Evolutionary conservation across 2,329 filamentous ascomycete species (phyloP).

Genomic region (Pyricularia sp.): DNA sequence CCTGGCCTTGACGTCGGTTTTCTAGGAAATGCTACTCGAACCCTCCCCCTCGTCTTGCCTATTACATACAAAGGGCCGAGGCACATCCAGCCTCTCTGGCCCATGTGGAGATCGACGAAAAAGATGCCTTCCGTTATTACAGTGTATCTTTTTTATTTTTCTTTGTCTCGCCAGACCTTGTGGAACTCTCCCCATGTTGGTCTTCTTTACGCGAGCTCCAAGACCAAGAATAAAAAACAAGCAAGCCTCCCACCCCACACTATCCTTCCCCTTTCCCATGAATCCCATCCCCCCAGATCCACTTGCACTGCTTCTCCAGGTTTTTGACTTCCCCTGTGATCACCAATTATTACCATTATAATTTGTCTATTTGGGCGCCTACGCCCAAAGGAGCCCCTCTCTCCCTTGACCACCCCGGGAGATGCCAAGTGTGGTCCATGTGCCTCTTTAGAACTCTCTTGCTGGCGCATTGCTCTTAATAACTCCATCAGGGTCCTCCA

Average conservation of each 20-base stretch:
- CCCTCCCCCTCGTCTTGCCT: not conserved
- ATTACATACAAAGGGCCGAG: not conserved
- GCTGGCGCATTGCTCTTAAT: not conserved
- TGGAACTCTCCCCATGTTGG: not conserved
- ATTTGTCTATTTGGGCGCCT: not conserved
- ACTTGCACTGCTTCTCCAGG: not conserved
- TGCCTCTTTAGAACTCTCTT: not conserved
- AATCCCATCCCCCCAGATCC: not conserved
- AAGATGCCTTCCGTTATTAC: too few species aligned
- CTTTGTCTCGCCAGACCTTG: too few species aligned
- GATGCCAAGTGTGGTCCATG: not conserved
- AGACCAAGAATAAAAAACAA: not conserved
- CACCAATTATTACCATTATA: not conserved
- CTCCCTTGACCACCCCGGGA: too few species aligned
- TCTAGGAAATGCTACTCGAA: not conserved
- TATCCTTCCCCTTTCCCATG: not conserved
- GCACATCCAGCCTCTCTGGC: not conserved
- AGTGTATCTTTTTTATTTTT: too few species aligned
- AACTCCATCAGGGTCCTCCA: not conserved
- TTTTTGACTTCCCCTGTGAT: not conserved
- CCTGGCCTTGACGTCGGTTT: not conserved
- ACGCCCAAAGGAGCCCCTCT: not conserved
- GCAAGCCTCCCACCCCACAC: not conserved
- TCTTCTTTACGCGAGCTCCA: not conserved
- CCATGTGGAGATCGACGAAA: not conserved